These are phyloP conservation scores for Fusarium liriodendri DNA, from an alignment of 2,329 filamentous ascomycete species.

Conservation along the genomic window DNA sequence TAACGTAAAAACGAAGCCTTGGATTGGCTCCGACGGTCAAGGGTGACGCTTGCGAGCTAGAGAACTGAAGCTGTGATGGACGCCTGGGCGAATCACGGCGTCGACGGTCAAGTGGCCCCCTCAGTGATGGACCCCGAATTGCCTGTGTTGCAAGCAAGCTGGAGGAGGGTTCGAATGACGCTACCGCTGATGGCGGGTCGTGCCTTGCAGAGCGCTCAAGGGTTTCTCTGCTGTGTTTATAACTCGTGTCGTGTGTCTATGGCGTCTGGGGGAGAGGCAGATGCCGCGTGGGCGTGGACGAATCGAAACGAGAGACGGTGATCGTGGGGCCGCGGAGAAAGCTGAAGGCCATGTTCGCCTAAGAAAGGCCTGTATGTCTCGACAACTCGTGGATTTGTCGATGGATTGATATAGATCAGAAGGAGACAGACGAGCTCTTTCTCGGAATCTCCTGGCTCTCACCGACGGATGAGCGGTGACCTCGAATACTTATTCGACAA, in stretches of 20 bases:
- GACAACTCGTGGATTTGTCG: neutral
- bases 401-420: constrained; percentile 12
- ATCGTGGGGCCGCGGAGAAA: constrained; percentile 40
- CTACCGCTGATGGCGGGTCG: constrained; percentile 38
- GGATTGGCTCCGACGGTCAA: constrained; percentile 42
- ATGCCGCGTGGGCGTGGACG: constrained; percentile 29
- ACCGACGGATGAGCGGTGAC: constrained; percentile 21
- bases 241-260: constrained; percentile 16
- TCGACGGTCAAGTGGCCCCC: constrained; percentile 23
- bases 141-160: constrained; percentile 11
- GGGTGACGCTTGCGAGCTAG: constrained; percentile 29
- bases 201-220: constrained; percentile 41
- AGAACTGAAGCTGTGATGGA: constrained; percentile 22
- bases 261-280: constrained; percentile 12
- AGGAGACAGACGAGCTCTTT: neutral
- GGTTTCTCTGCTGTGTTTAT: constrained; percentile 22
- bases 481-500: constrained; percentile 34
- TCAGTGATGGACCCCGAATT: constrained; percentile 17
- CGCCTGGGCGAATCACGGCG: constrained; percentile 36
- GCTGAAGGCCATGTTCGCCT: constrained; percentile 14
- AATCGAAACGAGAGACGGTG: constrained; percentile 34
- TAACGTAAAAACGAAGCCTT: constrained; percentile 43
- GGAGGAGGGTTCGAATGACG: constrained; percentile 18
- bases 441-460: neutral
- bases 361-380: constrained; percentile 1